Evolutionary conservation across 1,139 yeast species (phyloP).

Genomic region (Yamadazyma membranifaciens): DNA sequence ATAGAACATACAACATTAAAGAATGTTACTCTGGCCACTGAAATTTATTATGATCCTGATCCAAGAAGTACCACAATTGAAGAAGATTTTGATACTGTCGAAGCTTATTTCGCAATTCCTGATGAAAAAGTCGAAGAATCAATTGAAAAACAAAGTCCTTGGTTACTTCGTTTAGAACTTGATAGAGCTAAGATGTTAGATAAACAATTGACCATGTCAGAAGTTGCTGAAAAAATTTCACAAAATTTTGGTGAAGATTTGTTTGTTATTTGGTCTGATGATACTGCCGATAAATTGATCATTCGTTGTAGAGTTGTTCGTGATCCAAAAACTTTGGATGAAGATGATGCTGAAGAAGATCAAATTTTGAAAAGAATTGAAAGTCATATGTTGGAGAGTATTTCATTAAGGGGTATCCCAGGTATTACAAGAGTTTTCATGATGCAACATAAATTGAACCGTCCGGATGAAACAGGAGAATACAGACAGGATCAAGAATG

Average conservation of each 20-base stretch:
- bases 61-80: conserved; percentile 94
- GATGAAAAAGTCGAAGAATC: conserved; percentile 96
- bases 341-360: conserved; percentile 96
- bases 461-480: conserved; percentile 83
- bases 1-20: conserved; percentile 94
- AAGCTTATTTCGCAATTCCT: conserved; percentile 94
- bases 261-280: conserved; percentile 99
- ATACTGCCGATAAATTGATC: conserved; percentile 93
- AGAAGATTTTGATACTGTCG: conserved; percentile 96
- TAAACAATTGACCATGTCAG: conserved; percentile 96
- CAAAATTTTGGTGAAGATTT: conserved; percentile 92
- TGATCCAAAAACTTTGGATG: conserved; percentile 91
- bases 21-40: conserved; percentile 96
- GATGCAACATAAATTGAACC: conserved; percentile 88
- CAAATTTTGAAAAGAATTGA: conserved; percentile 94
- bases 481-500: conserved; percentile 89
- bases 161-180: conserved; percentile 93
- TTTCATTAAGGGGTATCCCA: conserved; percentile 93
- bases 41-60: conserved; percentile 96
- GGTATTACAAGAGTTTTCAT: conserved; percentile 89
- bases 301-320: conserved; percentile 98
- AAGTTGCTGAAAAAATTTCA: conserved; percentile 94
- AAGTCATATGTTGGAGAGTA: conserved; percentile 93
- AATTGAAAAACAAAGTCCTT: conserved; percentile 92
- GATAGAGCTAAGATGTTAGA: conserved; percentile 99